These are phyloP conservation scores for Bertia moriformis DNA, from an alignment of 2,329 filamentous ascomycete species.

Conservation along the genomic window DNA sequence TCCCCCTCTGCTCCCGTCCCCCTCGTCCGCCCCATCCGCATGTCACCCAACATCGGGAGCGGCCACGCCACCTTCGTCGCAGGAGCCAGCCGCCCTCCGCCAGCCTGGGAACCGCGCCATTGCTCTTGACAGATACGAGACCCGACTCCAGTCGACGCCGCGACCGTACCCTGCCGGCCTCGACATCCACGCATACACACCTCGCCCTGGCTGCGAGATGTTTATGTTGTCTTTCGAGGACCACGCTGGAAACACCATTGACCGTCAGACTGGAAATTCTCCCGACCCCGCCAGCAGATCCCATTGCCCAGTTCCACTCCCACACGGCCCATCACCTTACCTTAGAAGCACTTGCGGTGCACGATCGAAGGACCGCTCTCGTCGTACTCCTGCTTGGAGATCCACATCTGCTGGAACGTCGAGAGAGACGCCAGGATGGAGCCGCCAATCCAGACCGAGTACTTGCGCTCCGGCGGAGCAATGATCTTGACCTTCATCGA, in stretches of 20 bases:
- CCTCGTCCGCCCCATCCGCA: slow-evolving; percentile 18
- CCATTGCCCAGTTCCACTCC: too few species aligned
- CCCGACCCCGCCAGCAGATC: too few species aligned
- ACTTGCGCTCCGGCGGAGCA: slow-evolving; percentile 98
- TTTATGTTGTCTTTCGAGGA: too few species aligned
- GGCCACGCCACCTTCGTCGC: slow-evolving; percentile 22
- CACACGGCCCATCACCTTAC: too few species aligned
- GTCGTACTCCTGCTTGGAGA: slow-evolving; percentile 99
- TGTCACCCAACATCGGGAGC: slow-evolving; percentile 32
- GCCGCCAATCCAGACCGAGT: slow-evolving; percentile 99
- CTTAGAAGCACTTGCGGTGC: too few species aligned
- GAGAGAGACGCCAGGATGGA: slow-evolving; percentile 98
- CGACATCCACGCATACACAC: too few species aligned
- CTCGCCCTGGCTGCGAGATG: too few species aligned
- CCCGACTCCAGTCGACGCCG: not conserved
- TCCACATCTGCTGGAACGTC: slow-evolving; percentile 99
- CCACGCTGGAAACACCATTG: too few species aligned
- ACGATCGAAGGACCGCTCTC: too few species aligned
- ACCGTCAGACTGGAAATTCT: too few species aligned
- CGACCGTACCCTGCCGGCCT: not conserved
- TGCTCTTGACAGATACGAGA: not conserved
- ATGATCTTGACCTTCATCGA: slow-evolving; percentile 99
- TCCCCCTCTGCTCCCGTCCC: slow-evolving; percentile 29
- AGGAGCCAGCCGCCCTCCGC: slow-evolving; percentile 13
- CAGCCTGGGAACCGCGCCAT: not conserved